Evolutionary conservation across 75 land plant species (phyloP), one percentile per base, ranked within the genome.

Genomic region (Picea sitchensis): DNA sequence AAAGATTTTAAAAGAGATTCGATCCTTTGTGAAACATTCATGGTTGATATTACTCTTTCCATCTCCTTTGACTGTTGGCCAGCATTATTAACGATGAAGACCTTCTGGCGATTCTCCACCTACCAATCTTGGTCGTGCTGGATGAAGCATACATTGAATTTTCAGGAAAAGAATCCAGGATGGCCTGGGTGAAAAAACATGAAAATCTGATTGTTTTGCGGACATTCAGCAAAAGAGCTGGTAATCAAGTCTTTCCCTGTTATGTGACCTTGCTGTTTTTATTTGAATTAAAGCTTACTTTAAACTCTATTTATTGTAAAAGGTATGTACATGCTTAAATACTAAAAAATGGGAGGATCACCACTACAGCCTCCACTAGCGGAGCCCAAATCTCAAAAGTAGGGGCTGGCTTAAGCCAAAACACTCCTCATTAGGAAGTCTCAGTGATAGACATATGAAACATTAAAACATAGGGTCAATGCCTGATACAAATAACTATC

Each of bases 91-190:
- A 75, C 44, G 96, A 93, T 81, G 93, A 89, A 23, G 90, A 86
- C 72, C 92, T 98, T 71, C 75, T 90, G 82, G 79, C 81, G 62
- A 89, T 98, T 64, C 93, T 98, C 65, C 82, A 80, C 56, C 80
- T 98, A 68, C 99, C 99, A 13, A 79, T 98, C 61, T 74, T 98
- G 77, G 98, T 98, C 38, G 92, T 98, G 8, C 83, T 98, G 79
- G 99, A 98, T 84, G 99, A 98, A 83, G 99, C 99, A 14, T 98
- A 98, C 62, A 89, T 95, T 65, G 99, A 98, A 80, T 98, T 98
- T 80, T 91, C 99, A 31, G 87, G 85, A 65, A 62, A 91, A 65
- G 86, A 91, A 59, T 98, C 99, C 75, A 86, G 85, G 36, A 93
- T 98, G 90, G 56, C 76, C 8, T 98, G 99, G 99, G 99, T 98